Evolutionary conservation across 2,329 filamentous ascomycete species (phyloP).

Genomic region (Verticillium klebahnii): DNA sequence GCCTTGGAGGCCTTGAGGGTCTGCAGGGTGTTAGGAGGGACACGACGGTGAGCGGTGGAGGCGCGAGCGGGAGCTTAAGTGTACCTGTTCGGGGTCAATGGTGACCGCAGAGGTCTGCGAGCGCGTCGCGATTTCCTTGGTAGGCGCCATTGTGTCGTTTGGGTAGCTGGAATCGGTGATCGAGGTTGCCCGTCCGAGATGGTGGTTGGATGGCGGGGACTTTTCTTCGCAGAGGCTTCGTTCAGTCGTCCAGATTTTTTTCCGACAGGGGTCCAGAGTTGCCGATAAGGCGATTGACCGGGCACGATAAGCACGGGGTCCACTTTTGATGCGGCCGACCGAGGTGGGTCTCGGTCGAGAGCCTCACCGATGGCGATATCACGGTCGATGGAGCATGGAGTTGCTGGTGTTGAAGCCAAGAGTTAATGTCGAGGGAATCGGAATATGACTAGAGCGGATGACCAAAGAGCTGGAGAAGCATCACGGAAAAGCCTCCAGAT

Average conservation of each 20-base stretch:
- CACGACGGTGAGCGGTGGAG: neutral
- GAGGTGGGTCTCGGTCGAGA: slow-evolving; percentile 4
- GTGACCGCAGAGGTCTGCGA: slow-evolving; percentile 21
- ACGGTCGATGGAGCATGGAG: neutral
- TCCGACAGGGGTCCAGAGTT: neutral
- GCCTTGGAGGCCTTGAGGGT: slow-evolving; percentile 60
- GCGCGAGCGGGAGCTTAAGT: slow-evolving; percentile 1
- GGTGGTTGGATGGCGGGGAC: slow-evolving; percentile 8
- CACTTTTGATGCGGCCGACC: neutral
- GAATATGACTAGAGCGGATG: no score
- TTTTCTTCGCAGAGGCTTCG: slow-evolving; percentile 6
- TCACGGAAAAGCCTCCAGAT: no score
- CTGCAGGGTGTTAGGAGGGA: slow-evolving; percentile 26
- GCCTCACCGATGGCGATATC: neutral
- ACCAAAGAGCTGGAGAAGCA: no score
- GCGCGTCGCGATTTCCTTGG: slow-evolving; percentile 31
- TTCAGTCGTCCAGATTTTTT: slow-evolving; percentile 12
- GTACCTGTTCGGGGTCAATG: slow-evolving; percentile 38
- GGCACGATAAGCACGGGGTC: slow-evolving; percentile 8
- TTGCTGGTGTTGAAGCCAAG: neutral
- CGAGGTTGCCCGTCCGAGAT: neutral
- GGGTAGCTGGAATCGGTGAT: neutral
- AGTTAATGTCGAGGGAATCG: no score
- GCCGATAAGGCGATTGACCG: slow-evolving; percentile 7
- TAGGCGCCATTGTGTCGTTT: slow-evolving; percentile 31